Conservation (phyloP, 2,329 filamentous ascomycete species). For the Colletotrichum somersetense region DNA sequence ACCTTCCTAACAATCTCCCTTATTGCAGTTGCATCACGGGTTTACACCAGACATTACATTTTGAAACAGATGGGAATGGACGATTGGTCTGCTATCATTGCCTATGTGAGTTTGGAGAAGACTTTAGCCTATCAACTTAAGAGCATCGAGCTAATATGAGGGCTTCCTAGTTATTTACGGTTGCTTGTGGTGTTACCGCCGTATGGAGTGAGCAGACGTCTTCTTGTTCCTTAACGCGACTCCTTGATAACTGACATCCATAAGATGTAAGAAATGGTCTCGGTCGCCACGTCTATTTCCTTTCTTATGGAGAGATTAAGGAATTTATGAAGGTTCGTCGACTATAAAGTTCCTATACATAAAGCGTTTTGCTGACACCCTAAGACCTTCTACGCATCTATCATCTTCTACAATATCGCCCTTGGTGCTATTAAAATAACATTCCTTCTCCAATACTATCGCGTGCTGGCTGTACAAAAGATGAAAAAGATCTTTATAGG, state of each 20-base stretch:
- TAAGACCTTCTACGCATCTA: slow-evolving; percentile 49
- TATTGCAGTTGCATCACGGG: too few species aligned
- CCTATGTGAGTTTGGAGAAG: too few species aligned
- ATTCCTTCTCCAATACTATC: slow-evolving; percentile 54
- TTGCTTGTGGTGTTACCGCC: too few species aligned
- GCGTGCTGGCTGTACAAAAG: slow-evolving; percentile 49
- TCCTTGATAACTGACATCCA: slow-evolving; percentile 2
- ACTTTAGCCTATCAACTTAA: too few species aligned
- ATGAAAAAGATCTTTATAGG: slow-evolving; percentile 46
- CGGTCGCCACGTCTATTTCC: slow-evolving; percentile 40
- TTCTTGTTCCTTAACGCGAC: rapidly evolving
- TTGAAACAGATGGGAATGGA: too few species aligned
- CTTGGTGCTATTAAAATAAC: slow-evolving; percentile 51
- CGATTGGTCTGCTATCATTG: too few species aligned
- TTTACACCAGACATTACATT: too few species aligned
- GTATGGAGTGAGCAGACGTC: background rate
- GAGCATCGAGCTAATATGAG: too few species aligned
- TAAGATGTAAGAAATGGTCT: slow-evolving; percentile 39
- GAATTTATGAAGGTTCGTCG: slow-evolving; percentile 32
- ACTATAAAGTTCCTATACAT: rapidly evolving
- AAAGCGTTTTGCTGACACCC: background rate
- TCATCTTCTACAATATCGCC: slow-evolving; percentile 50
- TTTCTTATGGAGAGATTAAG: slow-evolving; percentile 19
- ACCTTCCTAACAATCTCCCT: too few species aligned
- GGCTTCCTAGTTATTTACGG: too few species aligned